Base-by-base conservation (phyloP, 2,329 filamentous ascomycete species). In the Zelopaecilomyces penicillatus region DNA sequence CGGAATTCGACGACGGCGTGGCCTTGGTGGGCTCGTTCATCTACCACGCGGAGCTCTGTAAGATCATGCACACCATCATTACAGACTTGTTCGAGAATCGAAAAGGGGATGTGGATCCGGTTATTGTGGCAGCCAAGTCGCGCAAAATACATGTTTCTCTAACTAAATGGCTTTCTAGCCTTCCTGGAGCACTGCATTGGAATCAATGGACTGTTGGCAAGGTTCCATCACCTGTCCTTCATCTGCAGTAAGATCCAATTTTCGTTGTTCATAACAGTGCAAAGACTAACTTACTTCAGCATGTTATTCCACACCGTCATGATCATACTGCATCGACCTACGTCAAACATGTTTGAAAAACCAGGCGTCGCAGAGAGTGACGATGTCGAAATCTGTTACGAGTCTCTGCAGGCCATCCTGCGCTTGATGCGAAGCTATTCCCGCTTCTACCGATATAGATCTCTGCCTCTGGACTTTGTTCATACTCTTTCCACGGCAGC, bases 291-390 rank as follows among this genome's bases (percentile, higher is more conserved):
- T 31, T 8, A 8, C 6, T 31, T 11, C 27, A 64, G 61, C 49
- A 70, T 75, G 64, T 53, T 69, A 11, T 74, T 73, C 49, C 70
- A 74, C 45, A 73, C 71, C 1, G 64, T 66, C 39, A 72, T 74
- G 69, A 73, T 73, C 19, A 72, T 75, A 40, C 64, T 75, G 3
- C 70, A 74, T 47, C 65, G 71, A 1, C 71, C 71, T 2, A 70
- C 71, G 2, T 65, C 62, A 3, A 65, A 70, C 40, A 58, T 68
- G 33, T 65, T 72, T 35, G 59, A 63, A 45, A 65, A 66, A 32
- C 59, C 61, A 2, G 64, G 58, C 2, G 62, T 69, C 9, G 57
- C 62, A 3, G 60, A 61, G 5, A 66, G 64, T 30, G 68, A 73
- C 46, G 70, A 72, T 33, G 65, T 75, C 6, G 65, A 73, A 43